Percentiles rank a stretch among this genome's conserved stretches.
phyloP scores from a whole-genome alignment of 2,329 filamentous ascomycete species.

The Sporothrix pseudoabietina region DNA sequence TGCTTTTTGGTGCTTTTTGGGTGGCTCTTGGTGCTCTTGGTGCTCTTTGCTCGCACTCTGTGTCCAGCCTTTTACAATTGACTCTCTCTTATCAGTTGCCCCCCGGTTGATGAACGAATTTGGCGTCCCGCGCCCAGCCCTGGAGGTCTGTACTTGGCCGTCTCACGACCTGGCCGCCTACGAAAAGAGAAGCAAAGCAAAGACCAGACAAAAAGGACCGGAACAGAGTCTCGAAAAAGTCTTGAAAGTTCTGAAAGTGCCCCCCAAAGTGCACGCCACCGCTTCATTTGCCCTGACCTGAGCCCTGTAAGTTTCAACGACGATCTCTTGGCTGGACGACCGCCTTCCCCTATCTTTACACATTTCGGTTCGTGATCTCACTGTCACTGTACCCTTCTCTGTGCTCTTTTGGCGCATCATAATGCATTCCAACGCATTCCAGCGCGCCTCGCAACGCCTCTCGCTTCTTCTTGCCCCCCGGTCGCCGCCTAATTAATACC shows the following conservation, averaged over 20 bases:
- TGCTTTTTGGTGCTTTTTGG: no score
- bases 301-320: background rate
- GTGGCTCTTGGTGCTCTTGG: no score
- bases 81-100: constrained; percentile 24
- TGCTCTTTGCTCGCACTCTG: background rate
- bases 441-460: background rate
- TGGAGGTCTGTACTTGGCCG: background rate
- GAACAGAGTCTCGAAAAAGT: background rate
- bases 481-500: constrained; percentile 1
- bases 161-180: constrained; percentile 5
- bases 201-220: constrained; percentile 5
- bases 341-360: background rate
- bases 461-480: background rate
- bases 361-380: constrained; percentile 20
- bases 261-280: background rate
- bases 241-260: background rate
- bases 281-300: background rate
- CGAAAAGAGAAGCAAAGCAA: background rate
- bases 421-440: background rate
- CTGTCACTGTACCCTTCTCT: background rate
- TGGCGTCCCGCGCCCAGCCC: background rate
- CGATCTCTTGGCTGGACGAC: background rate
- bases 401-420: background rate
- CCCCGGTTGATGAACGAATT: background rate
- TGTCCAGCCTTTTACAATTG: constrained; percentile 20